Conservation (phyloP, 139 green algal genomes). For the Limnomonas spitsbergensis region DNA sequence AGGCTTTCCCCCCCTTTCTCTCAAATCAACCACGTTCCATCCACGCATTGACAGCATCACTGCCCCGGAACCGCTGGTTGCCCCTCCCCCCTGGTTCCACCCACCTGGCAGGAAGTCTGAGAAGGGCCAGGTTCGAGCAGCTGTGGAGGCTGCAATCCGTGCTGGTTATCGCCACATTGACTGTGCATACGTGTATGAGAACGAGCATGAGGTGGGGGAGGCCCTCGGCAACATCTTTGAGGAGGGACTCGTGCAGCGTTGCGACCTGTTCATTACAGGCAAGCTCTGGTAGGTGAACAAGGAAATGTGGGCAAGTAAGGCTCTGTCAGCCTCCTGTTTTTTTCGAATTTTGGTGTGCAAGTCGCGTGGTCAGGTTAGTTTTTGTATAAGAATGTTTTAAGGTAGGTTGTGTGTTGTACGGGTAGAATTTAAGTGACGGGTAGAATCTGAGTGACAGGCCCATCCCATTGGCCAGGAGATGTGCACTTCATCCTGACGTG, state of each 20-base stretch:
- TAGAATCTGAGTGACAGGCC: too few relatives aligned
- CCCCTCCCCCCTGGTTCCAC: background rate
- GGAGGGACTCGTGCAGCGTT: conserved; percentile 45
- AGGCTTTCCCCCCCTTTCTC: too few relatives aligned
- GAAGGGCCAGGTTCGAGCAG: background rate
- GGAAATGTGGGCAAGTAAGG: too few relatives aligned
- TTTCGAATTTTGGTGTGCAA: too few relatives aligned
- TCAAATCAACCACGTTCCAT: too few relatives aligned
- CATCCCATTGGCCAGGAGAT: too few relatives aligned
- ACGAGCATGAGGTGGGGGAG: conserved; percentile 56
- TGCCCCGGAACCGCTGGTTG: background rate
- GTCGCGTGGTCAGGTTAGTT: too few relatives aligned
- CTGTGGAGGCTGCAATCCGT: conserved; percentile 40
- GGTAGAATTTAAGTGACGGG: too few relatives aligned
- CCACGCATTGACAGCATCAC: background rate
- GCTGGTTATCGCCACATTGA: conserved; percentile 65
- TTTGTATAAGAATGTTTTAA: too few relatives aligned
- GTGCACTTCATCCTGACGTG: too few relatives aligned
- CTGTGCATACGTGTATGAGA: conserved; percentile 50
- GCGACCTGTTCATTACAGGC: conserved; percentile 63
- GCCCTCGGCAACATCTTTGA: conserved; percentile 35
- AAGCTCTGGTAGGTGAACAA: conserved; percentile 51
- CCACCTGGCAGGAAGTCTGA: conserved; percentile 9
- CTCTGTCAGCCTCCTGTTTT: too few relatives aligned
- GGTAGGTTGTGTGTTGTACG: too few relatives aligned